Evolutionary conservation across 371 early-diverging fungal genomes (phyloP).

Genomic region (Haplosporangium sp.): DNA sequence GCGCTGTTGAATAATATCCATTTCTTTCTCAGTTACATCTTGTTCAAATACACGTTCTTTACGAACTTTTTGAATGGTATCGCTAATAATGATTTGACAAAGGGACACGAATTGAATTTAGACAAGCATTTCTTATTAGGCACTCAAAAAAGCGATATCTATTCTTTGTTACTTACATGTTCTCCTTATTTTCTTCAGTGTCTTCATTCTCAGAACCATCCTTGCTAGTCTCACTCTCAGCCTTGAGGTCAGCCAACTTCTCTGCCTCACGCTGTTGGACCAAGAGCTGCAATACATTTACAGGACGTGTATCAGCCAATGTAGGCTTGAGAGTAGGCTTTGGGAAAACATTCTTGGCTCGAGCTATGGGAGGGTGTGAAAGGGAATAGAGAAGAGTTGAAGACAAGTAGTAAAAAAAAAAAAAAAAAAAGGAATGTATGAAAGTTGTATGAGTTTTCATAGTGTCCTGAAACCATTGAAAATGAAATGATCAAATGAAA

Average conservation of each 20-base stretch:
- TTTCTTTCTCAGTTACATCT: constrained; percentile 88
- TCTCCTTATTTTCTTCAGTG: constrained; percentile 49
- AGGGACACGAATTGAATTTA: not conserved
- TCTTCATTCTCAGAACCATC: constrained; percentile 44
- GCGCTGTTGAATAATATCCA: constrained; percentile 86
- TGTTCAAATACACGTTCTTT: constrained; percentile 89
- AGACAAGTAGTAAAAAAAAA: not conserved
- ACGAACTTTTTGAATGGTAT: constrained; percentile 82
- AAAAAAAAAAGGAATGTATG: not conserved
- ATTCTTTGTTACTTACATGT: constrained; percentile 28
- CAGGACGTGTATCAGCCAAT: constrained; percentile 41
- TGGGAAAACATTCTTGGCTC: constrained; percentile 31
- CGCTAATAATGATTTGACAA: constrained; percentile 58
- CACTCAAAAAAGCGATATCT: not conserved
- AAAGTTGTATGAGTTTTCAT: not conserved
- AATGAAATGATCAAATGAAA: constrained; percentile 3
- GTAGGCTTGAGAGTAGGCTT: constrained; percentile 28
- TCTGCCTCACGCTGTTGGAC: constrained; percentile 36
- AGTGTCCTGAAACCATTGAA: not conserved
- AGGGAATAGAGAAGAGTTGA: not conserved
- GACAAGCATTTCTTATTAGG: not conserved
- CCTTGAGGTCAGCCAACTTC: constrained; percentile 31
- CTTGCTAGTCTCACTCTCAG: constrained; percentile 39
- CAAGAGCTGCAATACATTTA: constrained; percentile 36
- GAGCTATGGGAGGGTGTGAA: constrained; percentile 5